phyloP scores from a whole-genome alignment of 2,329 filamentous ascomycete genomes.

The Penicillium sp. region DNA sequence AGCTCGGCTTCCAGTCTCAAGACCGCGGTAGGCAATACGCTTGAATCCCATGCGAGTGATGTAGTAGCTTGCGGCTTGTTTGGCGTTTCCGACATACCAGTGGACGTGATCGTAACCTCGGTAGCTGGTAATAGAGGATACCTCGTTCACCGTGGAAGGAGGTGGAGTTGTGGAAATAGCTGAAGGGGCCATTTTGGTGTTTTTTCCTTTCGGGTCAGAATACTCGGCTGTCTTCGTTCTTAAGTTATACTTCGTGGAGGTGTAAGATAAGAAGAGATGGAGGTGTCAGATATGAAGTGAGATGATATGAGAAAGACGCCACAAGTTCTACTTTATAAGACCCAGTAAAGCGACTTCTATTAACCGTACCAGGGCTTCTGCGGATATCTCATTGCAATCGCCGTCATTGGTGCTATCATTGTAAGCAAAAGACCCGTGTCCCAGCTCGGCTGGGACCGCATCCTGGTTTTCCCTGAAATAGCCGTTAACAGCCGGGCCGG shows the following conservation, averaged over 20 bases:
- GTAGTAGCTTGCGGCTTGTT: constrained; percentile 90
- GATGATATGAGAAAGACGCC: not conserved
- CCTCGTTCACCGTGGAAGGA: constrained; percentile 10
- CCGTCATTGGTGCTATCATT: constrained; percentile 2
- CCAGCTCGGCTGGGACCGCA: constrained; percentile 2
- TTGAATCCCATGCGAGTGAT: constrained; percentile 83
- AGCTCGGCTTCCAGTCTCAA: constrained; percentile 81
- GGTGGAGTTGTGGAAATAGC: constrained; percentile 30
- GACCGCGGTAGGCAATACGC: constrained; percentile 77
- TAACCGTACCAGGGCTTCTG: constrained; percentile 9
- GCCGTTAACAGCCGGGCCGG: constrained; percentile 19
- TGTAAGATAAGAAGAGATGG: not conserved
- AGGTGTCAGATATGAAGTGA: not conserved
- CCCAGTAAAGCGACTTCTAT: not conserved
- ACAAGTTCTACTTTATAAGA: constrained; percentile 6
- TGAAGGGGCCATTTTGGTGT: constrained; percentile 31
- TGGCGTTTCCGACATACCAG: constrained; percentile 97
- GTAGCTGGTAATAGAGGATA: constrained; percentile 47
- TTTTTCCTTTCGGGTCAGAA: not conserved
- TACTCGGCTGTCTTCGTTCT: not conserved
- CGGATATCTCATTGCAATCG: not conserved
- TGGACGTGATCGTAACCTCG: constrained; percentile 89
- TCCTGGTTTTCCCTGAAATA: constrained; percentile 21
- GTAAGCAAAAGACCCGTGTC: not conserved
- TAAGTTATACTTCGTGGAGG: not conserved